Evolutionary conservation across 805 yeast genomes (phyloP).

Genomic region (Cyberlindnera saturnus): DNA sequence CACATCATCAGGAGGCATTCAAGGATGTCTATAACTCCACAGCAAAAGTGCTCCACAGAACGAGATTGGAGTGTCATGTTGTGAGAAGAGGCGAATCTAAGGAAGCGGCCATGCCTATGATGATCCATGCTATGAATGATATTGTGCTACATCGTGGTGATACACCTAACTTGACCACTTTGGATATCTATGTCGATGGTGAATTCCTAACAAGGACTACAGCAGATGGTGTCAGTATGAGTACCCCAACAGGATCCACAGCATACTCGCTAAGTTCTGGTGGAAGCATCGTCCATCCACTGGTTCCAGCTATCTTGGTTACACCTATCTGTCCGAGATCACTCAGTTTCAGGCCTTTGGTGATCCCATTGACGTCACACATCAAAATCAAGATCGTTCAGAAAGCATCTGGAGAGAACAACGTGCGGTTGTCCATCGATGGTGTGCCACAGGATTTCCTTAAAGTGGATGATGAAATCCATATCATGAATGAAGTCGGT

Average conservation of each 20-base stretch:
- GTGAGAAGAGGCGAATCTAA: conserved; percentile 20
- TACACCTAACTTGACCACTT: conserved; percentile 74
- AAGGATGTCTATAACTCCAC: conserved; percentile 58
- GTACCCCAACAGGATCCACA: conserved; percentile 94
- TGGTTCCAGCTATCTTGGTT: conserved; percentile 72
- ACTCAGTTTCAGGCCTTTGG: conserved; percentile 81
- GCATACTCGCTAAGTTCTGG: conserved; percentile 89
- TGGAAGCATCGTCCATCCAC: conserved; percentile 88
- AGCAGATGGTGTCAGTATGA: conserved; percentile 81
- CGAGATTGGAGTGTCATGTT: conserved; percentile 73
- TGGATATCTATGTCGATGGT: conserved; percentile 82
- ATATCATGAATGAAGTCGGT: conserved; percentile 60
- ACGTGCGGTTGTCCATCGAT: conserved; percentile 68
- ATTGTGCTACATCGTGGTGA: conserved; percentile 83
- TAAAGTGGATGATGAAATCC: conserved; percentile 72
- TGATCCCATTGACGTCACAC: conserved; percentile 74
- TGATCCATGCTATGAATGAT: conserved; percentile 87
- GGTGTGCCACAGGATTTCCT: conserved; percentile 73
- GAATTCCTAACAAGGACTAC: conserved; percentile 83
- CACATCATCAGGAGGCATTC: conserved; percentile 54
- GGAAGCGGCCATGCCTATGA: conserved; percentile 13
- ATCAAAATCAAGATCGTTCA: conserved; percentile 55
- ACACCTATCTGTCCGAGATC: conserved; percentile 94
- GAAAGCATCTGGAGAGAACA: conserved; percentile 32
- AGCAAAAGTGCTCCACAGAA: conserved; percentile 68